A percentile compares a stretch with the other conserved stretches of the same genome.
phyloP scores from a whole-genome alignment of 805 yeast species.

The Metschnikowia continentalis region DNA sequence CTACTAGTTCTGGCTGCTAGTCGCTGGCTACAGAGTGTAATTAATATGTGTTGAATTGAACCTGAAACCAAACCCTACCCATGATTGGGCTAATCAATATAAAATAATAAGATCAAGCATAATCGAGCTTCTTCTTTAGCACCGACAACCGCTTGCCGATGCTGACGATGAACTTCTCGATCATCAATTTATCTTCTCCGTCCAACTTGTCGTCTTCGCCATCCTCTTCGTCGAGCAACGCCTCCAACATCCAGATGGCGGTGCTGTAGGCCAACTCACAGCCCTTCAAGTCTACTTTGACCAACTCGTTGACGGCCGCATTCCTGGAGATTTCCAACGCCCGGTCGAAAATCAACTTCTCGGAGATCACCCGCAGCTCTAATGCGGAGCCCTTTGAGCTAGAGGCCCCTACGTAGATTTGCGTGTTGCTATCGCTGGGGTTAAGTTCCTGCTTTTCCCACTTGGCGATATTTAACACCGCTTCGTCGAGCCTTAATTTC shows the following conservation, averaged over 20 bases:
- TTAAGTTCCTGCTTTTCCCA: background rate
- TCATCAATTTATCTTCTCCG: conserved; percentile 66
- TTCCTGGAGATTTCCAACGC: conserved; percentile 89
- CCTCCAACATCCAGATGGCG: conserved; percentile 93
- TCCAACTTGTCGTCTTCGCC: conserved; percentile 49
- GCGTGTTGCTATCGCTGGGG: conserved; percentile 1
- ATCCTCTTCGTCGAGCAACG: conserved; percentile 54
- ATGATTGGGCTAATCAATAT: background rate
- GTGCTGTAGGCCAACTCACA: conserved; percentile 90
- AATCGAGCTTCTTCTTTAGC: conserved; percentile 53
- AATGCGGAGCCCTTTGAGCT: conserved; percentile 4
- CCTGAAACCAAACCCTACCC: conserved; percentile 5
- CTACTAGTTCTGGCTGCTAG: background rate
- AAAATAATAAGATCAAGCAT: conserved; percentile 4
- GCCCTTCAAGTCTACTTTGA: conserved; percentile 63
- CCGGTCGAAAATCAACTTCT: conserved; percentile 83
- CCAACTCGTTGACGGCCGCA: conserved; percentile 86
- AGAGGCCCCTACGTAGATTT: conserved; percentile 11
- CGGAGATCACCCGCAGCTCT: conserved; percentile 52
- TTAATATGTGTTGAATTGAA: background rate
- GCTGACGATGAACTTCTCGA: conserved; percentile 76
- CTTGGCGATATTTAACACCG: conserved; percentile 33
- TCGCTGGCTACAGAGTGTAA: background rate
- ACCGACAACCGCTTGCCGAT: conserved; percentile 77
- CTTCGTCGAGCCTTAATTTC: conserved; percentile 52